Base-by-base conservation (phyloP, 2,329 filamentous ascomycete species). In the Pestalotiopsis sp. region DNA sequence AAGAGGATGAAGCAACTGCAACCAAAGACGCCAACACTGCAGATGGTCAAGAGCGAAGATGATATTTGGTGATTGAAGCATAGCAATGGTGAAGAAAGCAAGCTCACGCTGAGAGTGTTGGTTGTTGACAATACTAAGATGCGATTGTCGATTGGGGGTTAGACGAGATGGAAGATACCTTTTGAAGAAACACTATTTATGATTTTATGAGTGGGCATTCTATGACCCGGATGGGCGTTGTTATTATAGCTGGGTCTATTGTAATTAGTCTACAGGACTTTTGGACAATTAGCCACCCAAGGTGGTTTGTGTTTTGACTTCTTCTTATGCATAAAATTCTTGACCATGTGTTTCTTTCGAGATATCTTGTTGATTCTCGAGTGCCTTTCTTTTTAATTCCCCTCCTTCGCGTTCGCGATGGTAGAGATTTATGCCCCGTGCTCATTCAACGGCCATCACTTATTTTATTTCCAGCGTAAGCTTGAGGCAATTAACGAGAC, bases 1-100 rank as follows among this genome's bases (percentile, higher is more conserved):
- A 94, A 91, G 85, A 84, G 87, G 77, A 90, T 89, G 85, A 89
- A 84, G 83, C 89, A 86, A 77, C 80, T 90, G 76, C 85, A 90
- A 73, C 88, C 88, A 69, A 89, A 89, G 82, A 90, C 88, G 65
- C 90, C 89, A 4, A 88, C 89, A 0, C 72, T 87, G 76, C 84
- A 89, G 74, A 86, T 91, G 87, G 90, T 92, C 7, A 81, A 82
- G 80, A 87, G 84, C 72, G 82, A 84, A 17, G 88, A 90, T 1
- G 91, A 93, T 13, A 77, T 92, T 45, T 93, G 91, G 91, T 90
- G 79, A 81, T 73, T n/a, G 56, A 65, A 52, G 14, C n/a, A 45
- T 61, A 13, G 5, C 27, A 31, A 67, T 58, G n/a, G 27, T 20
- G 14, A 59, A 66, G 45, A 66, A 36, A 23, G 31, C 20, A 39